Base-by-base conservation (phyloP, 768 basidiomycete species). In the Tubosaeta sp. region DNA sequence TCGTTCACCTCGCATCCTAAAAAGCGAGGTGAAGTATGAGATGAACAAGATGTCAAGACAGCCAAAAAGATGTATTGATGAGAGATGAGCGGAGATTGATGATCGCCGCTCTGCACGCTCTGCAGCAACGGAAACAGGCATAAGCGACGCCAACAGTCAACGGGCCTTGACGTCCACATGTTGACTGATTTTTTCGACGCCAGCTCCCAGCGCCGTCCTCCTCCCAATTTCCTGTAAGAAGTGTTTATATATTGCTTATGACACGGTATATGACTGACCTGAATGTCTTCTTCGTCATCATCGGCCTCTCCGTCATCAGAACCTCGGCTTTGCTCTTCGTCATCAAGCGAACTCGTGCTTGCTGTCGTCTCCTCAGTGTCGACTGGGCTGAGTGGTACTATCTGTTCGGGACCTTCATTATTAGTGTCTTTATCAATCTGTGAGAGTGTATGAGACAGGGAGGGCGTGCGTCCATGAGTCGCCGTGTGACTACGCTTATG, bases 101-200 rank as follows among this genome's bases (percentile, higher is more conserved):
- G 36, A 51, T 49, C 45, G 44, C 52, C 49, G 39, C 43, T 52
- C 38, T 34, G 21, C 38, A 50, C 48, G 43, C 52, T 44, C 48
- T 46, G 10, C 35, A 34, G 44, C 25, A 49, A 34, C 49, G 24
- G n/a, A 16, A 21, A 42, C 29, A 31, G 7, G n/a, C 39, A 14
- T 36, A 41, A 35, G 36, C 49, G 52, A 40, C 22, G 36, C 36
- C 16, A 16, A 40, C 32, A 54, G 36, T 48, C 52, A 65, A 4
- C 59, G 58, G 45, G 32, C 45, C 43, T 58, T 61, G 29, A 42
- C 42, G 5, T 62, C 59, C 32, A 68, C 58, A 49, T 71, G 70
- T 44, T 65, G 58, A 49, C 70, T 71, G 46, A 70, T 56, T 54
- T 70, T 70, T 53, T 70, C 70, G 18, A 70, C 64, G 8, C 70